Conservation (phyloP, 83 land plant species). For the Diphasiastrum complanatum region DNA sequence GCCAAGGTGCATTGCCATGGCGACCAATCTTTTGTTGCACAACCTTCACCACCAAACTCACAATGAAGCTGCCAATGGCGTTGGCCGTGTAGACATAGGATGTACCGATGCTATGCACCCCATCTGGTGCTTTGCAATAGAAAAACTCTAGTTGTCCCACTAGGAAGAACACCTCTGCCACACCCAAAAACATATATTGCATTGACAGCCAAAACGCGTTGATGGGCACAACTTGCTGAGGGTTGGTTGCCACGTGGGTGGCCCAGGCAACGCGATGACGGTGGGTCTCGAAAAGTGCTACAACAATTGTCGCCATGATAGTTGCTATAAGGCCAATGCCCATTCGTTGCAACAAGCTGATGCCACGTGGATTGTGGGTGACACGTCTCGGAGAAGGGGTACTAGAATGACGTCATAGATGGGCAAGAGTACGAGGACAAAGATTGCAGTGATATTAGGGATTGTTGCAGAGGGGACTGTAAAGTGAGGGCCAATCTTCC, state of each 20-base stretch:
- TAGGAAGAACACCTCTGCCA: slow-evolving; percentile 55
- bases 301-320: slow-evolving; percentile 46
- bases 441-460: slow-evolving; percentile 57
- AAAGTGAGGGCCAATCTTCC: slow-evolving; percentile 41
- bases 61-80: slow-evolving; percentile 48
- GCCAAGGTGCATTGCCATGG: slow-evolving; percentile 28
- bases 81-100: slow-evolving; percentile 57
- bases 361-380: slow-evolving; percentile 56
- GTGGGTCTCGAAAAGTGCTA: slow-evolving; percentile 42
- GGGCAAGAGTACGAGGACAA: slow-evolving; percentile 43
- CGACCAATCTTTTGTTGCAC: slow-evolving; percentile 33
- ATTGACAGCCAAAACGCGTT: slow-evolving; percentile 54
- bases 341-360: slow-evolving; percentile 58
- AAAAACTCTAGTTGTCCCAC: slow-evolving; percentile 60
- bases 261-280: slow-evolving; percentile 37
- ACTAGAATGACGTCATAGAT: slow-evolving; percentile 38
- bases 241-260: slow-evolving; percentile 27
- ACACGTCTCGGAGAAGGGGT: slow-evolving; percentile 37
- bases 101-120: slow-evolving; percentile 59
- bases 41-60: slow-evolving; percentile 41
- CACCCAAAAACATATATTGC: slow-evolving; percentile 54
- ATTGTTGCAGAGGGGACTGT: slow-evolving; percentile 51
- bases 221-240: slow-evolving; percentile 34
- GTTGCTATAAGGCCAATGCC: slow-evolving; percentile 54
- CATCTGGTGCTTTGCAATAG: slow-evolving; percentile 62